Evolutionary conservation across 352 stramenopile genomes (phyloP).

Genomic region (Globisporangium uncinulatum): DNA sequence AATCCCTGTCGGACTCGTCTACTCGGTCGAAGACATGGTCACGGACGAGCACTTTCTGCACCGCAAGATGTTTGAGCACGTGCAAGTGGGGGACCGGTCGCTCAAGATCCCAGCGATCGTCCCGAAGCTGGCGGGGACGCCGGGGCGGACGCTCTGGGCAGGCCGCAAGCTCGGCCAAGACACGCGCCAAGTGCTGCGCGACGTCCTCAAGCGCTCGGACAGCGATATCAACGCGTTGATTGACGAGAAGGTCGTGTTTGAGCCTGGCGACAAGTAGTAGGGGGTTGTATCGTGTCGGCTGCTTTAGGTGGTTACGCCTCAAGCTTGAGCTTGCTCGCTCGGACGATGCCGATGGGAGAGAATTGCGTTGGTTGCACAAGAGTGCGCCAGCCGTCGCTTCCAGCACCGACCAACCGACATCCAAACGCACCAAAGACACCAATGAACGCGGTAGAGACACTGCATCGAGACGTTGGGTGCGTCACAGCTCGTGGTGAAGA

Average conservation of each 20-base stretch:
- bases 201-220: constrained; percentile 48
- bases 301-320: too few relatives aligned
- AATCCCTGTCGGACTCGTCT: constrained; percentile 67
- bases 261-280: constrained; percentile 18
- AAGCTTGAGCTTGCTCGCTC: too few relatives aligned
- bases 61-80: constrained; percentile 74
- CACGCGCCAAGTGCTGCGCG: constrained; percentile 50
- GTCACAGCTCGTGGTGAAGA: too few relatives aligned
- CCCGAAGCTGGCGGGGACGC: constrained; percentile 60
- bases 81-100: constrained; percentile 26
- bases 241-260: constrained; percentile 59
- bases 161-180: constrained; percentile 67
- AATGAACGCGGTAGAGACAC: too few relatives aligned
- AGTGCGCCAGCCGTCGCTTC: too few relatives aligned
- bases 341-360: too few relatives aligned
- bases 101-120: constrained; percentile 74
- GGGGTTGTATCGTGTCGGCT: too few relatives aligned
- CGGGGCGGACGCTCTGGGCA: constrained; percentile 54
- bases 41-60: constrained; percentile 63
- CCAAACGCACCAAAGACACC: too few relatives aligned
- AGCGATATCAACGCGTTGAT: constrained; percentile 52
- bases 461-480: too few relatives aligned
- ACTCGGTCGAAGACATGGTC: constrained; percentile 79
- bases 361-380: too few relatives aligned
- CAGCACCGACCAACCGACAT: too few relatives aligned